Base-by-base conservation (phyloP, 225 moss, liverwort and hornwort genomes). In the Antitrichia curtipendula region DNA sequence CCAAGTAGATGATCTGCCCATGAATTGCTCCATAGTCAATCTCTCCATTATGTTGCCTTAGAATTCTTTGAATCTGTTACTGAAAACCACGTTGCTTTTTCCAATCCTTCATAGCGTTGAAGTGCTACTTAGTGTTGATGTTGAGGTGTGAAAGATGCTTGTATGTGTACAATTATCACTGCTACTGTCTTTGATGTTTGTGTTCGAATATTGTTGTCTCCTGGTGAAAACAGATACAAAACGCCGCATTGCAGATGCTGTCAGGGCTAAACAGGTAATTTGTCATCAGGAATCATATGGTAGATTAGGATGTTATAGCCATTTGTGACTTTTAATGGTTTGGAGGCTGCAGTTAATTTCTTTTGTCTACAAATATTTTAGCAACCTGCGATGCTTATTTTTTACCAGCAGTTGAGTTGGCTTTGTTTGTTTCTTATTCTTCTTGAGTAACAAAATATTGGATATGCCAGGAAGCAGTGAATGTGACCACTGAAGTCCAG, bases 401-500 rank as follows among this genome's bases (percentile, higher is more conserved):
- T 36, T 29, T 63, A 36, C 81, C 43, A 61, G 43, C 32, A 45
- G 62, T 78, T 60, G 70, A 34, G 21, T 52, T 75, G 77, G n/a
- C 61, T 69, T 81, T 75, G 43, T 76, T 87, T 66, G 65, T 80
- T 71, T 82, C 38, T 78, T 56, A 7, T 82, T 56, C 29, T 28
- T 81, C 43, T 60, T 64, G 47, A 59, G 87, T 87, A 68, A 63
- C 82, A 64, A 66, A n/a, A 36, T 59, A 45, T 87, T 77, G 85
- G 56, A 88, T 73, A 45, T 70, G 22, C 52, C 92, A 94, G 95
- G 95, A 95, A 89, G 92, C 95, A 83, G 95, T 95, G 58, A 90
- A 92, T 71, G 88, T 95, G 89, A 95, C 95, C 40, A 93, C 95
- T 79, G 92, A 95, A 84, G 87, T 95, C 62, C 95, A 95, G 85